Percentiles rank a stretch among this genome's conserved stretches.
phyloP scores from a whole-genome alignment of 2,329 filamentous ascomycete species.

The Clarireedia hainanense region DNA sequence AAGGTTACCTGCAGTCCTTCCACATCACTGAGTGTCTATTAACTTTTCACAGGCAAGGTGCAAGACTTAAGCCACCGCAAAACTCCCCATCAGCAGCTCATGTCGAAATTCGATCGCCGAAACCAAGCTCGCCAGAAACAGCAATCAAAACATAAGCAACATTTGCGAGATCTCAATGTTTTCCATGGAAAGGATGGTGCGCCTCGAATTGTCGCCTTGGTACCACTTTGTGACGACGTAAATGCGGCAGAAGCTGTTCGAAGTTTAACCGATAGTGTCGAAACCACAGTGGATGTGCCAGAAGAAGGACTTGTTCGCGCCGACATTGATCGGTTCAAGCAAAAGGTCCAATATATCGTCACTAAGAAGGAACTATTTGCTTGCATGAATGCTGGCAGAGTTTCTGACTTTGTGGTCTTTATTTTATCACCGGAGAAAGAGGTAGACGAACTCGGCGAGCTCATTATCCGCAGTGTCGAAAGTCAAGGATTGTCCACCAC shows the following conservation, averaged over 20 bases:
- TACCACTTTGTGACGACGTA: slow-evolving; percentile 71
- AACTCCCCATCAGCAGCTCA: slow-evolving; percentile 90
- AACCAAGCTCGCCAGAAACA: slow-evolving; percentile 93
- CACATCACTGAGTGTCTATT: slow-evolving; percentile 9
- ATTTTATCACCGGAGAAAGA: slow-evolving; percentile 76
- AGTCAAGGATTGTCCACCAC: slow-evolving; percentile 91
- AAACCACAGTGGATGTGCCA: slow-evolving; percentile 60
- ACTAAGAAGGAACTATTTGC: slow-evolving; percentile 65
- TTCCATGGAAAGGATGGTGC: slow-evolving; percentile 85
- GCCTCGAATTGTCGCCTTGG: slow-evolving; percentile 77
- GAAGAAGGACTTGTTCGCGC: slow-evolving; percentile 54
- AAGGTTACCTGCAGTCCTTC: slow-evolving; percentile 48
- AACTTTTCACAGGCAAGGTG: slow-evolving; percentile 58
- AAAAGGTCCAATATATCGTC: slow-evolving; percentile 81
- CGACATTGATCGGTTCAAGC: slow-evolving; percentile 84
- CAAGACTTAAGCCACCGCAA: slow-evolving; percentile 67
- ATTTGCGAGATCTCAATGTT: slow-evolving; percentile 68
- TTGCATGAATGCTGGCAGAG: slow-evolving; percentile 75
- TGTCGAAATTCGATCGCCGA: slow-evolving; percentile 92
- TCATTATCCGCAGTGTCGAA: slow-evolving; percentile 79
- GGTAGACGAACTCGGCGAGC: slow-evolving; percentile 76
- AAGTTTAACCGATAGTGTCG: slow-evolving; percentile 69
- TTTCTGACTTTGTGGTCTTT: slow-evolving; percentile 87
- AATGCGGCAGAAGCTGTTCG: slow-evolving; percentile 60
- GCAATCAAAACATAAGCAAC: slow-evolving; percentile 73